These are phyloP conservation scores for Arachis stenosperma DNA, from an alignment of 306 rosid species.

Conservation along the genomic window DNA sequence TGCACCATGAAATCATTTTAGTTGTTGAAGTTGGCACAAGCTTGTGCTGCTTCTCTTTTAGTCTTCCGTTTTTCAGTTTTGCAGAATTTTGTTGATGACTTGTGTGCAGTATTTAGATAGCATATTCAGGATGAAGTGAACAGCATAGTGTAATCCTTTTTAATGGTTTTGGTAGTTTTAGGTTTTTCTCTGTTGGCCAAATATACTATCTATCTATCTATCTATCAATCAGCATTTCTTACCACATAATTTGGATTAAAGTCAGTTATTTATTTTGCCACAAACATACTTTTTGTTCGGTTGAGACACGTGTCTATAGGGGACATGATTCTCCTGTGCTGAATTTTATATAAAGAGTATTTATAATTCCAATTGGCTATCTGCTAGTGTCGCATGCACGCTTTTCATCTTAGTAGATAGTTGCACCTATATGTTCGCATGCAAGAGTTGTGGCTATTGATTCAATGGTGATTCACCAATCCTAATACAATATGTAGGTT, in stretches of 20 bases:
- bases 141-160: background rate
- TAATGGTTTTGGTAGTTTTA: conserved; percentile 18
- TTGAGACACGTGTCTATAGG: too few relatives aligned
- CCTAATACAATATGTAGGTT: conserved; percentile 7
- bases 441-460: background rate
- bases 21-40: conserved; percentile 23
- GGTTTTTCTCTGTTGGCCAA: conserved; percentile 24
- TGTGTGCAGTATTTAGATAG: background rate
- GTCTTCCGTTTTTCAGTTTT: conserved; percentile 18
- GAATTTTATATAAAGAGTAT: too few relatives aligned
- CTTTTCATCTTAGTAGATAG: too few relatives aligned
- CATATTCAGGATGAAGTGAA: background rate
- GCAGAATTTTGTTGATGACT: background rate
- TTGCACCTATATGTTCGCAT: background rate
- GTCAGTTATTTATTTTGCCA: background rate
- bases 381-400: too few relatives aligned
- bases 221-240: conserved; percentile 5
- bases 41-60: background rate
- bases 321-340: too few relatives aligned
- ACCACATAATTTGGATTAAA: conserved; percentile 12
- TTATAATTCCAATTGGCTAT: too few relatives aligned
- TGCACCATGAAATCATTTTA: background rate
- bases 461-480: conserved; percentile 5
- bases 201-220: too few relatives aligned
- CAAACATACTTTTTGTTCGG: background rate